Conservation (phyloP, 768 basidiomycete species). For the Podaxis sp. region DNA sequence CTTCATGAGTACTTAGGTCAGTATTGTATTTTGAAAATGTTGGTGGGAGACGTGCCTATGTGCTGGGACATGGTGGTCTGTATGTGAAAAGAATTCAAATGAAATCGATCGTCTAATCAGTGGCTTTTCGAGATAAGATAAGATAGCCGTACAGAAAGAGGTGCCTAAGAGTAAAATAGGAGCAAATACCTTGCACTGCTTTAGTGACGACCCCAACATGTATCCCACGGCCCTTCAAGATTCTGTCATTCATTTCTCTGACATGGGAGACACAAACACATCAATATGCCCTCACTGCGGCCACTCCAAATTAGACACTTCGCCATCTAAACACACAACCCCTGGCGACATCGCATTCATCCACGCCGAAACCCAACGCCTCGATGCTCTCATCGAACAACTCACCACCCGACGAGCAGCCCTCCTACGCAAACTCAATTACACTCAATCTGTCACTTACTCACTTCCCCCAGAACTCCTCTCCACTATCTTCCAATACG, state of each 20-base stretch:
- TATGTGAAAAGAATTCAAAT: neutral
- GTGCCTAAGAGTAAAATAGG: too few species aligned
- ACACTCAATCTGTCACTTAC: neutral
- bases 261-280: too few species aligned
- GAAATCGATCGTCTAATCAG: conserved; percentile 1
- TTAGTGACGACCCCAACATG: too few species aligned
- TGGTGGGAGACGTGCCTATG: neutral
- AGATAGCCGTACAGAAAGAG: too few species aligned
- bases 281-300: too few species aligned
- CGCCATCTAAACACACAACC: too few species aligned
- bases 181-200: too few species aligned
- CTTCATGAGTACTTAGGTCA: conserved; percentile 35
- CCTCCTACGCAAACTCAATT: neutral
- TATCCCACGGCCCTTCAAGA: too few species aligned
- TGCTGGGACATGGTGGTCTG: conserved; percentile 13
- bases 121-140: too few species aligned
- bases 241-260: too few species aligned
- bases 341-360: neutral
- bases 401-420: neutral
- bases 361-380: neutral
- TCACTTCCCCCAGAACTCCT: conserved; percentile 2
- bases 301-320: too few species aligned
- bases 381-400: neutral
- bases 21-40: neutral
- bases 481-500: neutral